Base-by-base conservation (phyloP, 345 rosid species). In the Rhodamnia argentea region DNA sequence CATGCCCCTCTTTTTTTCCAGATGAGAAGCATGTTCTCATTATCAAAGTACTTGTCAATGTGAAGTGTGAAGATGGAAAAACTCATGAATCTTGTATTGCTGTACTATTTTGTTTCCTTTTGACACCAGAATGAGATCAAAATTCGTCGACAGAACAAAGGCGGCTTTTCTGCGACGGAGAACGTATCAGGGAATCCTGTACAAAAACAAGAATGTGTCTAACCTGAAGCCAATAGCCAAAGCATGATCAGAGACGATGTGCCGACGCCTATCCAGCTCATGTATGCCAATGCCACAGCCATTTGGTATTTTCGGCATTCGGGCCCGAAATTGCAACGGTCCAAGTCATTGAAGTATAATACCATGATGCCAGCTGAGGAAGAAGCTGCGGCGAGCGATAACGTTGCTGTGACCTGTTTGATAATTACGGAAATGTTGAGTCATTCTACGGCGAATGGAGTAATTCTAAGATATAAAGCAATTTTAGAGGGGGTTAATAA, bases 371-470 rank as follows among this genome's bases (percentile, higher is more conserved):
- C 97, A 0, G 94, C 95, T 0, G 97, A 91, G 22, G 98, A 88
- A 51, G 98, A 93, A 5, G 97, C 98, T 82, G 94, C 96, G 1
- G 98, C 98, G 18, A 95, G 92, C 44, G 98, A 94, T 88, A 94
- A 83, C 29, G 87, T 90, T 1, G 95, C 92, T 3, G 96, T 95
- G 83, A 95, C 95, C 98, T 96, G 89, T 82, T 44, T 32, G 32
- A 86, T 82, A 89, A 87, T 62, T 84, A 57, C 23, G 5, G 83
- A n/a, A 24, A 51, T 85, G 13, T 53, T 70, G 42, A 26, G 54
- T 52, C 51, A 87, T 37, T 40, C 54, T 47, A n/a, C 5, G 56
- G 83, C 13, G 50, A 52, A 7, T 85, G 81, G 50, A 86, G 50
- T 40, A 42, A 57, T 82, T 51, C 32, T 29, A 62, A 23, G 20